These are phyloP conservation scores for Yamadazyma triangularis DNA, from an alignment of 1,139 yeast species.

Conservation along the genomic window DNA sequence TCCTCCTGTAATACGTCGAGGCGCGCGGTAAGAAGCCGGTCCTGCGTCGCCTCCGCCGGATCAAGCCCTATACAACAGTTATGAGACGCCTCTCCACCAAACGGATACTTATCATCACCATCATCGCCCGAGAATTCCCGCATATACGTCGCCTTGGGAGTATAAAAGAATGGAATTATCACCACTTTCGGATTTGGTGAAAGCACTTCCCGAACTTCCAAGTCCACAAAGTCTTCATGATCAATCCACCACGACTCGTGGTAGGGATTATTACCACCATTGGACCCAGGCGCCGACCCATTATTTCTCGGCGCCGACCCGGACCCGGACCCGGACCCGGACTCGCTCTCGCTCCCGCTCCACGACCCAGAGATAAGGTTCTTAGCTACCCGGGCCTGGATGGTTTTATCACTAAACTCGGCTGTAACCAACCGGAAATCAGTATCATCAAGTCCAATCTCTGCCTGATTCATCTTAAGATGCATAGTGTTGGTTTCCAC, in stretches of 20 bases:
- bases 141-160: conserved; percentile 76
- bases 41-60: conserved; percentile 53
- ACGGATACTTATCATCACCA: conserved; percentile 54
- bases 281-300: no score
- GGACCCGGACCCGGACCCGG: no score
- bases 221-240: conserved; percentile 72
- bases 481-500: conserved; percentile 52
- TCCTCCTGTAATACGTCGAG: conserved; percentile 41
- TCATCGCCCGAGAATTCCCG: conserved; percentile 52
- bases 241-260: conserved; percentile 66
- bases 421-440: conserved; percentile 75
- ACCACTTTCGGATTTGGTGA: conserved; percentile 53
- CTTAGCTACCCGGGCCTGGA: conserved; percentile 38
- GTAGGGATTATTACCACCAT: conserved; percentile 26
- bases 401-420: conserved; percentile 53
- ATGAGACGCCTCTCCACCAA: conserved; percentile 68
- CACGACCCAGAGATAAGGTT: no score
- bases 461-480: conserved; percentile 73
- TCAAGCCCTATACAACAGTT: conserved; percentile 58
- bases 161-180: conserved; percentile 59
- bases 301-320: no score
- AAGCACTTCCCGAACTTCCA: conserved; percentile 48
- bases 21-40: conserved; percentile 36
- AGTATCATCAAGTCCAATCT: conserved; percentile 63
- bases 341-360: no score